These are phyloP conservation scores for Pseudogymnoascus sp. DNA, from an alignment of 2,329 filamentous ascomycete genomes.

Conservation along the genomic window DNA sequence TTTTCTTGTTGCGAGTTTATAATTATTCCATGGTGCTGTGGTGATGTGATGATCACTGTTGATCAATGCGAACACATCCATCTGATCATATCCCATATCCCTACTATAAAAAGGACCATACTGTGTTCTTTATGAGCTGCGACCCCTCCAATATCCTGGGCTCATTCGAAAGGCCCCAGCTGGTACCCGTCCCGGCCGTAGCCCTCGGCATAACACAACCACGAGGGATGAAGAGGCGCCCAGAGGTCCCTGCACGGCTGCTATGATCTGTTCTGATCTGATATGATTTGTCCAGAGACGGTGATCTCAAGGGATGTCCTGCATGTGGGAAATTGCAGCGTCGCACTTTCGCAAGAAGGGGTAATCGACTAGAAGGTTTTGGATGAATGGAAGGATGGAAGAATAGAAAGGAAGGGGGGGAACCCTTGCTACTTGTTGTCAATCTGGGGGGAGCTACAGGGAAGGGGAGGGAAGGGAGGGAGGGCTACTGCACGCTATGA, in stretches of 20 bases:
- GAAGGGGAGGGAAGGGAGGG: background rate
- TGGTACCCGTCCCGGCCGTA: background rate
- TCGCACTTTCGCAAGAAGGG: constrained; percentile 1
- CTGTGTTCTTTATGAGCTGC: background rate
- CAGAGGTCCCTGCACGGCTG: background rate
- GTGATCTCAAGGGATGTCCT: background rate
- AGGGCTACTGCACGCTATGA: constrained; percentile 1
- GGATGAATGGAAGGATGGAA: background rate
- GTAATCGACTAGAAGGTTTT: constrained; percentile 1
- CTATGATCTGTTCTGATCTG: constrained; percentile 3
- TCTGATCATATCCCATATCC: background rate
- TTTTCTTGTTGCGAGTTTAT: background rate
- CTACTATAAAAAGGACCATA: background rate
- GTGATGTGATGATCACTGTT: background rate
- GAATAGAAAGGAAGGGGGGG: background rate
- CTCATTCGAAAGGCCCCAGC: background rate
- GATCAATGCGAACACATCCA: background rate
- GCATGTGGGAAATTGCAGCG: constrained; percentile 4
- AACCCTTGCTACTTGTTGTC: background rate
- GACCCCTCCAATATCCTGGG: background rate
- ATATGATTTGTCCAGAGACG: background rate
- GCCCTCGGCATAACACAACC: background rate
- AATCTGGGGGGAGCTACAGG: constrained; percentile 2
- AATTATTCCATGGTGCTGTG: background rate
- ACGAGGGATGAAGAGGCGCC: background rate